phyloP scores from a whole-genome alignment of 257 asterid species.

The Jacaranda copaia region DNA sequence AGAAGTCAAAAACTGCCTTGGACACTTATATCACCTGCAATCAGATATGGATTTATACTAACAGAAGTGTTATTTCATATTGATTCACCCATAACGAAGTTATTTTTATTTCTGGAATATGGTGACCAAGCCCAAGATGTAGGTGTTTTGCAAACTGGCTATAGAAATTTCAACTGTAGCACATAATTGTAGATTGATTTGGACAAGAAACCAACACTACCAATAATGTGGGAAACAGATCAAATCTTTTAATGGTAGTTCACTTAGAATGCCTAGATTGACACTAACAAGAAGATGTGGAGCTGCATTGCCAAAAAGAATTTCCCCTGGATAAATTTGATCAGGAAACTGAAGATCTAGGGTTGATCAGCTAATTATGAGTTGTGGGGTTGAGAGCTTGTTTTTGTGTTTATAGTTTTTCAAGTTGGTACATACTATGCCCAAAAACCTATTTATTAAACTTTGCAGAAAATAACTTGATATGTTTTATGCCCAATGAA shows the following conservation, averaged over 20 bases:
- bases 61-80: not conserved
- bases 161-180: slow-evolving; percentile 6
- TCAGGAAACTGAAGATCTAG: not conserved
- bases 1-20: slow-evolving; percentile 2
- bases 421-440: not conserved
- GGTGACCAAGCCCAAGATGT: not conserved
- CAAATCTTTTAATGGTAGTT: not conserved
- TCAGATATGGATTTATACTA: not conserved
- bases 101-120: slow-evolving; percentile 5
- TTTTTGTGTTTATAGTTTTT: not conserved
- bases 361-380: not conserved
- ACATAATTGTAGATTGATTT: not conserved
- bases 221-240: not conserved
- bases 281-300: not conserved
- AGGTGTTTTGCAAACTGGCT: not conserved
- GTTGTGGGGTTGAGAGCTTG: not conserved
- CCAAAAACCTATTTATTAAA: not conserved
- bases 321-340: not conserved
- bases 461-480: not conserved
- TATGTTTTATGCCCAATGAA: slow-evolving; percentile 2
- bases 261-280: slow-evolving; percentile 8
- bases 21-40: not conserved
- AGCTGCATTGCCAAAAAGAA: slow-evolving; percentile 8
- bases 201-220: slow-evolving; percentile 4
- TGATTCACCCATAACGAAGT: not conserved